Conservation (phyloP, 139 green algal species). For the Nannochloris sp. region DNA sequence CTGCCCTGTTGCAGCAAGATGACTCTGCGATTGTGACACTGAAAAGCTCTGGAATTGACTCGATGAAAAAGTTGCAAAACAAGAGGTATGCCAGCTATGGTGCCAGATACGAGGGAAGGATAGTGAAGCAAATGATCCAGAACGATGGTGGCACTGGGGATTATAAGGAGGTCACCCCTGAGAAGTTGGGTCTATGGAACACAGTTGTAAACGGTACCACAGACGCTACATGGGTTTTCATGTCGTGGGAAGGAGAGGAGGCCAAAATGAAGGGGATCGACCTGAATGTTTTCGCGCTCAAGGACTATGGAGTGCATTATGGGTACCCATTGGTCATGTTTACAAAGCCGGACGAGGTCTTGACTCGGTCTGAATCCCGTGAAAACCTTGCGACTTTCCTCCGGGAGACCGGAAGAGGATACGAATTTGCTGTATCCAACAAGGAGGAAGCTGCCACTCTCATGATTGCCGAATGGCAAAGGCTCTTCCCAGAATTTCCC, state of each 20-base stretch:
- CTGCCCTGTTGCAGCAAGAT: slow-evolving; percentile 49
- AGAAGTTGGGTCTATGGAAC: slow-evolving; percentile 78
- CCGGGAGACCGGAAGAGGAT: slow-evolving; percentile 49
- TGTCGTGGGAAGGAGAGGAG: slow-evolving; percentile 74
- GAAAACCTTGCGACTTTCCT: slow-evolving; percentile 33
- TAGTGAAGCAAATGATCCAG: slow-evolving; percentile 73
- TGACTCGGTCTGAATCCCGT: slow-evolving; percentile 8
- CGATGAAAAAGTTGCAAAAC: slow-evolving; percentile 59
- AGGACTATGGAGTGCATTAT: slow-evolving; percentile 60
- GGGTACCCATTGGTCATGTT: slow-evolving; percentile 62
- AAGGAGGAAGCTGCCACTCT: slow-evolving; percentile 39
- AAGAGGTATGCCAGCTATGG: slow-evolving; percentile 68
- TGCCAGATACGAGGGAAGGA: slow-evolving; percentile 76
- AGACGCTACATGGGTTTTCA: slow-evolving; percentile 83
- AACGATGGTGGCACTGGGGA: slow-evolving; percentile 69
- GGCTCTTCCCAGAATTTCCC: slow-evolving; percentile 23
- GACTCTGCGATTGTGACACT: slow-evolving; percentile 70
- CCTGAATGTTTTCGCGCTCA: slow-evolving; percentile 64
- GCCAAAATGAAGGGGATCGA: slow-evolving; percentile 51
- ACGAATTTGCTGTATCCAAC: slow-evolving; percentile 39
- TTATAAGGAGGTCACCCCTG: slow-evolving; percentile 53
- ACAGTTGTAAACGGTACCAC: slow-evolving; percentile 56
- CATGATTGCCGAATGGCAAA: neutral
- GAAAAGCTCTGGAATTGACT: slow-evolving; percentile 32
- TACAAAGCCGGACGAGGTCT: slow-evolving; percentile 32